Percentiles rank a stretch among this genome's conserved stretches.
Conservation (phyloP, 2,329 filamentous ascomycete species). For the Pseudocercospora fijiensis region DNA sequence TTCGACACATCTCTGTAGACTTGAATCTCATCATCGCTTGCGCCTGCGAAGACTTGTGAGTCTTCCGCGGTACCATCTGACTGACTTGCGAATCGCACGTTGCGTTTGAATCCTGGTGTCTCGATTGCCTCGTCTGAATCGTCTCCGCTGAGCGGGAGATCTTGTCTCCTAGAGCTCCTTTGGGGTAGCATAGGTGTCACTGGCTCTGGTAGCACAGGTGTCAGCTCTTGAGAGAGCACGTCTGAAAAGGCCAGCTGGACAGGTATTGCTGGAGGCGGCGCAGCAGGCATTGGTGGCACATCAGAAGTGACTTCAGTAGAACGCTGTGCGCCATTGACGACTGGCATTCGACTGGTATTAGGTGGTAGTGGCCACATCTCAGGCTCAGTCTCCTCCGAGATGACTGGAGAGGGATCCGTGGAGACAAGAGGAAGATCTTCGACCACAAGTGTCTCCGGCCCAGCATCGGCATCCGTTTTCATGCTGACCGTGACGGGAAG, state of each 20-base stretch:
- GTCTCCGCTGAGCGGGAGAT: not conserved
- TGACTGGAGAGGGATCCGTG: slow-evolving; percentile 37
- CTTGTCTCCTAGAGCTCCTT: slow-evolving; percentile 26
- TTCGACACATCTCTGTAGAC: slow-evolving; percentile 27
- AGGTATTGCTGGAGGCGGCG: slow-evolving; percentile 20
- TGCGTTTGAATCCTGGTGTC: slow-evolving; percentile 7
- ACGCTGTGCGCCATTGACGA: slow-evolving; percentile 8
- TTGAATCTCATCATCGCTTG: slow-evolving; percentile 10
- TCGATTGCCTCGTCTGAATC: slow-evolving; percentile 17
- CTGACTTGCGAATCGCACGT: slow-evolving; percentile 11
- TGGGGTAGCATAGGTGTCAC: slow-evolving; percentile 15
- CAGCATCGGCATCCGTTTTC: slow-evolving; percentile 11
- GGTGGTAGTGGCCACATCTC: slow-evolving; percentile 14
- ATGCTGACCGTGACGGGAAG: slow-evolving; percentile 12
- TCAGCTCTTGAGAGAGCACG: slow-evolving; percentile 26
- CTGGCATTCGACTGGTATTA: slow-evolving; percentile 1
- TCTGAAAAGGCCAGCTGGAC: slow-evolving; percentile 24
- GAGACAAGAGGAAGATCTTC: slow-evolving; percentile 11
- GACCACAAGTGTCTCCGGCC: slow-evolving; percentile 12
- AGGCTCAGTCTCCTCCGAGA: slow-evolving; percentile 43
- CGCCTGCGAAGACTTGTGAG: not conserved
- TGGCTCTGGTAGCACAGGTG: slow-evolving; percentile 19
- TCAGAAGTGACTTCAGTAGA: slow-evolving; percentile 14
- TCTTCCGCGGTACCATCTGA: not conserved
- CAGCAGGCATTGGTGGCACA: slow-evolving; percentile 19